phyloP scores from a whole-genome alignment of 768 basidiomycete species.

The Hygrophorus pudorinus region DNA sequence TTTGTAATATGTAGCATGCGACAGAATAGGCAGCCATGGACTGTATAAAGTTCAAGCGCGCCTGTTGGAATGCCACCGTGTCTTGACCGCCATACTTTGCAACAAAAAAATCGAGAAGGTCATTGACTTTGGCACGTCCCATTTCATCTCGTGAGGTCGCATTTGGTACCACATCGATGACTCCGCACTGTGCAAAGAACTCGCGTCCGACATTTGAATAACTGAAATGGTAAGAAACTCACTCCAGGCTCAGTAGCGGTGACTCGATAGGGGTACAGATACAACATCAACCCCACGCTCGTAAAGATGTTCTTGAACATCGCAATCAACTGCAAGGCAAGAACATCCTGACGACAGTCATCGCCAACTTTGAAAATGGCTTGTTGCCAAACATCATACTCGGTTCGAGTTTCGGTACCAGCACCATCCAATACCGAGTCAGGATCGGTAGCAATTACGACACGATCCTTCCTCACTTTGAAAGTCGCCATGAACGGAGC shows the following conservation, averaged over 20 bases:
- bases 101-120: conserved; percentile 88
- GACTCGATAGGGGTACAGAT: conserved; percentile 93
- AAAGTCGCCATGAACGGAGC: conserved; percentile 99
- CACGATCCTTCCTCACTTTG: conserved; percentile 85
- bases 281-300: conserved; percentile 77
- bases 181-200: conserved; percentile 62
- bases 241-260: conserved; percentile 96
- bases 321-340: conserved; percentile 93
- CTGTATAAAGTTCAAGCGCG: conserved; percentile 92
- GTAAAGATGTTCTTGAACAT: conserved; percentile 99
- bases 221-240: conserved; percentile 20
- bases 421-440: conserved; percentile 61
- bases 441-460: conserved; percentile 58
- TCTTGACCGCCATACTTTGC: conserved; percentile 90
- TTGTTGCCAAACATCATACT: conserved; percentile 91
- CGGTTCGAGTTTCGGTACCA: conserved; percentile 43
- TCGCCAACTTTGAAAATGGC: conserved; percentile 99
- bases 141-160: conserved; percentile 98
- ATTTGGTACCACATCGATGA: conserved; percentile 97
- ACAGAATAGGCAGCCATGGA: conserved; percentile 99
- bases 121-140: conserved; percentile 97
- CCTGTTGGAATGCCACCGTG: conserved; percentile 82
- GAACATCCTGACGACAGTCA: conserved; percentile 97
- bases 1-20: conserved; percentile 94
- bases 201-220: conserved; percentile 1